Base-by-base conservation (phyloP, 1,284 basidiomycete species). In the Vanrija sp. region DNA sequence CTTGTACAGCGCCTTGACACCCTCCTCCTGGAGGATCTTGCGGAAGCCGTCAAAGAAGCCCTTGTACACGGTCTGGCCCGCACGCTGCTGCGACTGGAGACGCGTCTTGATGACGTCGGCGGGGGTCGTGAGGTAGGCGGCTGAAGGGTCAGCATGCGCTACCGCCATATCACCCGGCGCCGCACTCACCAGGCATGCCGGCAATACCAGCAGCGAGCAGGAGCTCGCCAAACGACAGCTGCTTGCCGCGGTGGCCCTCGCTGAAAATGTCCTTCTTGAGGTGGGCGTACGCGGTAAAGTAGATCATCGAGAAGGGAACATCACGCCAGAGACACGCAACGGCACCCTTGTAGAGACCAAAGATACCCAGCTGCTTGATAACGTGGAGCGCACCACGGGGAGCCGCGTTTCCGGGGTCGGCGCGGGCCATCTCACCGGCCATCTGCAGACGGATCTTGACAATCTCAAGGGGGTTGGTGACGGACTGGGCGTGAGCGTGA, bases 81-180 rank as follows among this genome's bases (percentile, higher is more conserved):
- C 87, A 59, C 87, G 83, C 35, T 92, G 88, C 75, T 98, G 96
- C n/a, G 92, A 87, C 75, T 98, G 96, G 60, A 98, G 79, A 53
- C 95, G 85, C n/a, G 95, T 98, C 83, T 98, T 98, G 75, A 98
- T 90, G 56, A 98, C 96, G 75, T 98, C 95, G 53, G 67, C 62
- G 23, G 66, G 68, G 41, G 69, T 66, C 41, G 64, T 71, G 48
- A 68, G 57, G 52, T 57, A 60, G 25, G 61, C 53, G 36, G 54
- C 42, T 31, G 27, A 5, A 15, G 52, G 20, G 39, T 52, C 19
- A 19, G n/a, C 23, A 6, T 2, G 16, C 6, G 22, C 3, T 18
- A 45, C 43, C 43, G 41, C 19, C 6, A 15, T 20, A 27, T 14
- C 18, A 14, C 35, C 45, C 93, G 46, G 24, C 5, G 24, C 5